These are phyloP conservation scores for Aspergillus puulaauensis DNA, from an alignment of 2,329 filamentous ascomycete species.

Conservation along the genomic window DNA sequence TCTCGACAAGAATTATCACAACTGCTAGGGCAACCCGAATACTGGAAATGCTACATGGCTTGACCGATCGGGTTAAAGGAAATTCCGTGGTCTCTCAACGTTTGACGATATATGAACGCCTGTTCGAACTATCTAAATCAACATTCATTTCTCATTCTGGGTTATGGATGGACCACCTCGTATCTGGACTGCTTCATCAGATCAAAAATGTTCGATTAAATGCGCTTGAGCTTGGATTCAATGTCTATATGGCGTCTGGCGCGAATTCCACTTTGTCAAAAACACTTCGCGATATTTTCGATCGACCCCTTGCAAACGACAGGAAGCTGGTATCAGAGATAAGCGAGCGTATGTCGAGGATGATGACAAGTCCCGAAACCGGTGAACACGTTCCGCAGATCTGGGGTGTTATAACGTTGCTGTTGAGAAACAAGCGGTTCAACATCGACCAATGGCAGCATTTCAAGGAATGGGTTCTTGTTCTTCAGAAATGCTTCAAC, in stretches of 20 bases:
- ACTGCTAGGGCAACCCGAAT: constrained; percentile 68
- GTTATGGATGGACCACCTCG: constrained; percentile 79
- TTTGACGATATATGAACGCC: constrained; percentile 73
- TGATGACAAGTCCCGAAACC: constrained; percentile 62
- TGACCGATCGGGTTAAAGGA: constrained; percentile 72
- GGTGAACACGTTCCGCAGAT: constrained; percentile 75
- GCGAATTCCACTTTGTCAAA: constrained; percentile 67
- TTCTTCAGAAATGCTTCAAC: constrained; percentile 84
- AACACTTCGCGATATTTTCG: constrained; percentile 57
- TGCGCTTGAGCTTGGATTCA: constrained; percentile 72
- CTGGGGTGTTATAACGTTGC: constrained; percentile 79
- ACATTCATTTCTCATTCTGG: constrained; percentile 68
- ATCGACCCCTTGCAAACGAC: constrained; percentile 51
- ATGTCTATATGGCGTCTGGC: constrained; percentile 68
- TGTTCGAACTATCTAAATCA: constrained; percentile 69
- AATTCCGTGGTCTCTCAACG: constrained; percentile 79
- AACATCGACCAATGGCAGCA: constrained; percentile 68
- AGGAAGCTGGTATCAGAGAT: constrained; percentile 69
- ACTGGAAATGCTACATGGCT: constrained; percentile 66
- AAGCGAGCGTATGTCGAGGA: constrained; percentile 63
- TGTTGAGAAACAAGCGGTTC: constrained; percentile 64
- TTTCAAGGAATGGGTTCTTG: constrained; percentile 70
- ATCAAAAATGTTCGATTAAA: constrained; percentile 73
- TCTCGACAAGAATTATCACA: constrained; percentile 72
- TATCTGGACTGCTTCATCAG: constrained; percentile 77